Conservation (phyloP, 164 flowering plant genomes). For the Liriodendron chinense region DNA sequence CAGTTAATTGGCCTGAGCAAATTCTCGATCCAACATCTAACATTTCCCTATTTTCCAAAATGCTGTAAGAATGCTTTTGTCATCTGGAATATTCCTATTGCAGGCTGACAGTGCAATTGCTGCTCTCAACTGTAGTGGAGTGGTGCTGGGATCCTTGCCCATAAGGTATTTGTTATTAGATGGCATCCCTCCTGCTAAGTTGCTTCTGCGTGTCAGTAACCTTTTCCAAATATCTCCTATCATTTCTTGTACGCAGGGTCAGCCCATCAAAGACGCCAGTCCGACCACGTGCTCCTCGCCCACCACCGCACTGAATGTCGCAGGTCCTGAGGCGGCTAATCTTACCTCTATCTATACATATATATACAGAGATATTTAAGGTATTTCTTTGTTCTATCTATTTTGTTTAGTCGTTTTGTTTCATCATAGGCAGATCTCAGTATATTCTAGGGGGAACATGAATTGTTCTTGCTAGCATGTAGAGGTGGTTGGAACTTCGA, state of each 20-base stretch:
- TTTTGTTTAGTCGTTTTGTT: conserved; percentile 8
- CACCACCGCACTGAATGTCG: conserved; percentile 39
- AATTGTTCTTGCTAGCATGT: conserved; percentile 22
- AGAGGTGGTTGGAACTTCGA: conserved; percentile 48
- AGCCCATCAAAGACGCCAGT: conserved; percentile 89
- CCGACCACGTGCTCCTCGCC: conserved; percentile 59
- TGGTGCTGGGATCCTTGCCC: conserved; percentile 66
- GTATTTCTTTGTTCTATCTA: conserved; percentile 15
- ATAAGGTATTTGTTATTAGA: conserved; percentile 24
- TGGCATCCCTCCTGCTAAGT: not conserved
- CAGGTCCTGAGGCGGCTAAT: conserved; percentile 7
- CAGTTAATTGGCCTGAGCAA: not conserved
- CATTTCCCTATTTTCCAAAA: not conserved
- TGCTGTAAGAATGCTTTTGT: not conserved
- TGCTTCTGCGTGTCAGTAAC: not conserved
- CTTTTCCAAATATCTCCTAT: not conserved
- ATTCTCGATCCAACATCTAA: no score
- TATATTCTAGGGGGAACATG: conserved; percentile 8
- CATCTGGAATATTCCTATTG: conserved; percentile 6
- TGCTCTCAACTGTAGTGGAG: conserved; percentile 83
- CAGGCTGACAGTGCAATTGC: conserved; percentile 92
- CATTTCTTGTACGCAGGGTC: conserved; percentile 42
- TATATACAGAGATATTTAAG: conserved; percentile 27
- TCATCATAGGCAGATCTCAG: conserved; percentile 10
- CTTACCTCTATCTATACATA: conserved; percentile 16